A percentile compares a stretch with the other conserved stretches of the same genome.
Evolutionary conservation across 345 rosid species (phyloP).

Genomic region (Citrus glauca): DNA sequence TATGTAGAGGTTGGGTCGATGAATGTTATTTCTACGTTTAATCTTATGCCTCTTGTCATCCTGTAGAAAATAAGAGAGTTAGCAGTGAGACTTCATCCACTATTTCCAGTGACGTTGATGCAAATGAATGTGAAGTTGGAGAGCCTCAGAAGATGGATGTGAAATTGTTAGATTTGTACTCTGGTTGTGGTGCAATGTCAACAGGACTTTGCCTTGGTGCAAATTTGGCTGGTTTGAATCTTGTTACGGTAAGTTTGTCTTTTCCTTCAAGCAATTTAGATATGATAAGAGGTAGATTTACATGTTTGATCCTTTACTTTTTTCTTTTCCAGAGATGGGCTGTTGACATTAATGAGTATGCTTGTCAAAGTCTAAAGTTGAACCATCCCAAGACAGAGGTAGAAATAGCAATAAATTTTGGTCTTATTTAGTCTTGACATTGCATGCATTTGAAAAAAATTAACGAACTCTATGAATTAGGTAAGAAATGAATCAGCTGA

Average conservation of each 20-base stretch:
- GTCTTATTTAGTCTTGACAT: neutral
- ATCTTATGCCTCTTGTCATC: neutral
- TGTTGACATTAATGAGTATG: constrained; percentile 55
- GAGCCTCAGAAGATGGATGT: constrained; percentile 20
- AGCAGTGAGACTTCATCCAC: constrained; percentile 46
- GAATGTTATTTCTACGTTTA: neutral
- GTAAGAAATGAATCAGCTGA: constrained; percentile 68
- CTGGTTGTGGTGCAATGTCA: constrained; percentile 92
- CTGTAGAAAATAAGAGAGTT: constrained; percentile 29
- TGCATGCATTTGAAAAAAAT: neutral
- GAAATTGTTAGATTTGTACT: constrained; percentile 61
- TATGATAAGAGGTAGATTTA: neutral
- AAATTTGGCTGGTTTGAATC: constrained; percentile 42
- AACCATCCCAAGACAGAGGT: constrained; percentile 72
- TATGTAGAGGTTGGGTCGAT: neutral
- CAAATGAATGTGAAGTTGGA: constrained; percentile 3
- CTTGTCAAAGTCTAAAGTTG: constrained; percentile 49
- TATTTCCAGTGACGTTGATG: constrained; percentile 42
- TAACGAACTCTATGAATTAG: constrained; percentile 20
- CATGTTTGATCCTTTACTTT: neutral
- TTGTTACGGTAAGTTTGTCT: constrained; percentile 48
- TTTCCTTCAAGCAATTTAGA: neutral
- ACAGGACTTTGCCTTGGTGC: constrained; percentile 81
- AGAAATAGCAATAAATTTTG: neutral
- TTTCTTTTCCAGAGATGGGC: constrained; percentile 60